These are phyloP conservation scores for Austroboletus novae-zelandiae DNA, from an alignment of 1,284 basidiomycete genomes.

Conservation along the genomic window DNA sequence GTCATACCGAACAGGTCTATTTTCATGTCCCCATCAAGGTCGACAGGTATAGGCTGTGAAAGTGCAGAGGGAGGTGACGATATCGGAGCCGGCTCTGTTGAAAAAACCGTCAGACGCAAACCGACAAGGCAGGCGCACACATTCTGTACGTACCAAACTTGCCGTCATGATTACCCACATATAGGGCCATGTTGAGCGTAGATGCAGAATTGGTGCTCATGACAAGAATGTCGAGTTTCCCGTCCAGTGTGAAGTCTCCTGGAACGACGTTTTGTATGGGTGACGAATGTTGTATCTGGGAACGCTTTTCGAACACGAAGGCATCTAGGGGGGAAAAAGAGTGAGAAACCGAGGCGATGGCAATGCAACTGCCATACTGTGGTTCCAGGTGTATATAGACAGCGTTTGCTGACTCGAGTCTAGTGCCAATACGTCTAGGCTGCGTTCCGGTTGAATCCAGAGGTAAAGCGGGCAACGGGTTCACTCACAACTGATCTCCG, in stretches of 20 bases:
- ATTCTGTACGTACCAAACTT: conserved; percentile 60
- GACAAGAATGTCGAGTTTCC: conserved; percentile 85
- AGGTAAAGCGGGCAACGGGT: background rate
- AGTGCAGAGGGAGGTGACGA: conserved; percentile 61
- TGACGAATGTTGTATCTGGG: conserved; percentile 53
- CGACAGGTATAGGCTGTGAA: conserved; percentile 84
- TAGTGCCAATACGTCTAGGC: conserved; percentile 81
- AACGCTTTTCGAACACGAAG: conserved; percentile 61
- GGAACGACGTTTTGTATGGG: conserved; percentile 81
- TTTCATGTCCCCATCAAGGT: conserved; percentile 84
- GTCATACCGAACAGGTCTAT: conserved; percentile 83
- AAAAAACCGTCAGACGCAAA: conserved; percentile 29
- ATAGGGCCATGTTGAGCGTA: conserved; percentile 66
- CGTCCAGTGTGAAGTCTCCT: conserved; percentile 91
- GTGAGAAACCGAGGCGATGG: background rate
- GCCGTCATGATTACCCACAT: conserved; percentile 59
- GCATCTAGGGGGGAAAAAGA: conserved; percentile 39
- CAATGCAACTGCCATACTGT: conserved; percentile 47
- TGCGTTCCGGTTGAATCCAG: conserved; percentile 32
- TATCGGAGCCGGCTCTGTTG: conserved; percentile 38
- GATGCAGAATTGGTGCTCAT: conserved; percentile 63
- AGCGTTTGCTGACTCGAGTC: conserved; percentile 72
- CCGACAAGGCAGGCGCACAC: background rate
- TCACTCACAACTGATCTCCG: conserved; percentile 86
- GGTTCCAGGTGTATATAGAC: conserved; percentile 80